These are phyloP conservation scores for Fusarium pilosicola DNA, from an alignment of 2,329 filamentous ascomycete species.

Conservation along the genomic window DNA sequence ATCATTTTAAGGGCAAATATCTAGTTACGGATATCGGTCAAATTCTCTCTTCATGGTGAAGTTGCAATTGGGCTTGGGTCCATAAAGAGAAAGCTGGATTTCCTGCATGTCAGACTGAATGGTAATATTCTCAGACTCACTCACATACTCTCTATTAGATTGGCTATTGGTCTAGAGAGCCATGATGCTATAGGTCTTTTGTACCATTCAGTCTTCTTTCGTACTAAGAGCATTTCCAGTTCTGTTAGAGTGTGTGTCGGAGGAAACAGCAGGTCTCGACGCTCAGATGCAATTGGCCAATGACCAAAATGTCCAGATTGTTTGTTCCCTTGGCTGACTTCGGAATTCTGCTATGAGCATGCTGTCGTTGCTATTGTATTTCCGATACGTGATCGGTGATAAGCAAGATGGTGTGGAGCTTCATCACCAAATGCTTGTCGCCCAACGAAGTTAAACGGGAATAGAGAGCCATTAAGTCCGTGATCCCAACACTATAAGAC, in stretches of 20 bases:
- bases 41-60: background rate
- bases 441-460: constrained; percentile 3
- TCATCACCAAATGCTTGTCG: background rate
- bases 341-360: background rate
- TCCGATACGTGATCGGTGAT: constrained; percentile 20
- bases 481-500: constrained; percentile 7
- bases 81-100: background rate
- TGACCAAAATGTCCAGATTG: background rate
- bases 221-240: background rate
- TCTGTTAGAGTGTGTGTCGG: background rate
- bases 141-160: too few species aligned
- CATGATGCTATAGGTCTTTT: background rate
- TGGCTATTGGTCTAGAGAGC: background rate
- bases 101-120: background rate
- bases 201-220: background rate
- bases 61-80: background rate
- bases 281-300: background rate
- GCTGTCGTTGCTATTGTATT: background rate
- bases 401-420: background rate
- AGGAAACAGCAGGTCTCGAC: background rate
- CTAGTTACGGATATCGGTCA: background rate
- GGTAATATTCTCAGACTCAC: background rate
- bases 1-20: background rate
- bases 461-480: constrained; percentile 26
- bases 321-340: background rate